Conservation (phyloP, 2,329 filamentous ascomycete genomes). For the Kalmusia sp. region DNA sequence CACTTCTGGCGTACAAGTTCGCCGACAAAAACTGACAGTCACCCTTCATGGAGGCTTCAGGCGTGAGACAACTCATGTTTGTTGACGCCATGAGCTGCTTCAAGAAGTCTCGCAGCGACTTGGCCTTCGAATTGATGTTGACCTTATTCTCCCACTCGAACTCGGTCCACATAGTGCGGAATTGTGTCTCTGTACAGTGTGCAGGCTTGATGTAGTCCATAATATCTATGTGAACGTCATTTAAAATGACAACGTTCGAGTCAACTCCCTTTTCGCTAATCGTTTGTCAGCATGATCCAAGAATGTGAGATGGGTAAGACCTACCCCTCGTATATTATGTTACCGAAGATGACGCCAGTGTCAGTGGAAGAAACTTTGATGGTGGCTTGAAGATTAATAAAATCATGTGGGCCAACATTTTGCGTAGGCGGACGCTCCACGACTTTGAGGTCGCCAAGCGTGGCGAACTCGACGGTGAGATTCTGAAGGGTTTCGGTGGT, state of each 20-base stretch:
- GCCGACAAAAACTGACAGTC: conserved; percentile 98
- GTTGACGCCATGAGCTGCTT: conserved; percentile 95
- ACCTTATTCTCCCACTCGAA: conserved; percentile 99
- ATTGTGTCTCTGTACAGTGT: conserved; percentile 95
- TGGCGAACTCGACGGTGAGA: conserved; percentile 97
- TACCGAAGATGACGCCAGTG: conserved; percentile 98
- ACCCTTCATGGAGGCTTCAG: conserved; percentile 93
- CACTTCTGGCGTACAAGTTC: conserved; percentile 93
- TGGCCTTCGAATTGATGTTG: conserved; percentile 98
- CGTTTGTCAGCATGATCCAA: conserved; percentile 65
- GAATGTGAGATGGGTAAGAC: background rate
- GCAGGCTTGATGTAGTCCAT: conserved; percentile 99
- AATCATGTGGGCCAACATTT: conserved; percentile 93
- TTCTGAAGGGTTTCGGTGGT: conserved; percentile 97
- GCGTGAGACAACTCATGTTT: conserved; percentile 98
- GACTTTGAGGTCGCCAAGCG: conserved; percentile 94
- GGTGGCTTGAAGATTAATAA: conserved; percentile 97
- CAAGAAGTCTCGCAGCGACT: conserved; percentile 88
- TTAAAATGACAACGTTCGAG: conserved; percentile 95
- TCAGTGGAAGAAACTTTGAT: conserved; percentile 99
- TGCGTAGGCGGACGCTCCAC: conserved; percentile 96
- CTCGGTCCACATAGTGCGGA: conserved; percentile 99
- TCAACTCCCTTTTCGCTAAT: conserved; percentile 67
- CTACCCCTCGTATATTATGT: conserved; percentile 91
- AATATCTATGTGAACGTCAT: conserved; percentile 97